phyloP scores from a whole-genome alignment of 164 flowering plant species.

The Litsea cubeba region DNA sequence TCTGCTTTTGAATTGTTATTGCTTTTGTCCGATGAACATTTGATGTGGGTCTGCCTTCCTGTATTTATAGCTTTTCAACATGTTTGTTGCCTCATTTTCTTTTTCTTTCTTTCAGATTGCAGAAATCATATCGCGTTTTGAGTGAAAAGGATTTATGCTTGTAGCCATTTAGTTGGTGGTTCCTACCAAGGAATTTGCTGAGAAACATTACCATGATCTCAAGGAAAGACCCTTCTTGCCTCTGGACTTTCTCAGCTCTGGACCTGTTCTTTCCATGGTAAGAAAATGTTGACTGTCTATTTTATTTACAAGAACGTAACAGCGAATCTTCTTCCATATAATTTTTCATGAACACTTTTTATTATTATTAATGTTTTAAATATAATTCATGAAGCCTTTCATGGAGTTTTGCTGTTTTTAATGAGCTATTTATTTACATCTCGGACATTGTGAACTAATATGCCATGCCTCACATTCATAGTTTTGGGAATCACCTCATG shows the following conservation, averaged over 20 bases:
- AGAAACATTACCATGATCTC: slow-evolving; percentile 26
- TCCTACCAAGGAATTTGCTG: slow-evolving; percentile 87
- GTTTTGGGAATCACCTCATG: too few species aligned
- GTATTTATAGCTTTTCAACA: neutral
- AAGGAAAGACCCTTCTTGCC: slow-evolving; percentile 88
- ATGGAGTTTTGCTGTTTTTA: too few species aligned
- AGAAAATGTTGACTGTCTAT: slow-evolving; percentile 1
- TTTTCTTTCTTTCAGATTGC: slow-evolving; percentile 44
- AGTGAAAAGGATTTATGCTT: slow-evolving; percentile 90
- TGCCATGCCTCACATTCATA: too few species aligned
- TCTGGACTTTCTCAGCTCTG: too few species aligned
- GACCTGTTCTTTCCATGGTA: slow-evolving; percentile 97
- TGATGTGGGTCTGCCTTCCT: neutral
- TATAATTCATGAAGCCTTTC: too few species aligned
- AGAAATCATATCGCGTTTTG: slow-evolving; percentile 90
- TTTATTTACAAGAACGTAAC: neutral
- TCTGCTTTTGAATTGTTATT: too few species aligned
- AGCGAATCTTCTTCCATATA: neutral
- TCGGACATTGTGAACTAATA: too few species aligned
- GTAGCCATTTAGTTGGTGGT: slow-evolving; percentile 76
- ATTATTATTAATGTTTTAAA: neutral
- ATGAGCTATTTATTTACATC: too few species aligned
- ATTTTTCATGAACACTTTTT: neutral
- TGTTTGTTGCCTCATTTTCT: neutral
- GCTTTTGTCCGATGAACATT: too few species aligned